Percentiles rank a stretch among this genome's conserved stretches.
These are phyloP conservation scores for Populus hybrid DNA, from an alignment of 441 rosid genomes.

Conservation along the genomic window DNA sequence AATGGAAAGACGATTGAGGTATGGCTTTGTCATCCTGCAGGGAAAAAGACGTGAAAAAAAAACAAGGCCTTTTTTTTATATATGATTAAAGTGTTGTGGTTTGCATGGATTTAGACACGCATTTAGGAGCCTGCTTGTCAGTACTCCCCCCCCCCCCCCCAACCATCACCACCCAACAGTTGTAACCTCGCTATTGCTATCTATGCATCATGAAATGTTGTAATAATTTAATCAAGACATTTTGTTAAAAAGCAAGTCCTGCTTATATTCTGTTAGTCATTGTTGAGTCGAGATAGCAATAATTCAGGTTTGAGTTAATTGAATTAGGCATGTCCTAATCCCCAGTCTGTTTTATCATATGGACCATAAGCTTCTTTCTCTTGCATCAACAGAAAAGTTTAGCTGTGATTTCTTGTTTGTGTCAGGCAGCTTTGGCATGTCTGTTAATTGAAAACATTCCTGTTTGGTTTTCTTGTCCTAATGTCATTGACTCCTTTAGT, in stretches of 20 bases:
- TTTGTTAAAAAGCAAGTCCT: background rate
- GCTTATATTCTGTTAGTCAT: background rate
- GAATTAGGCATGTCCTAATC: background rate
- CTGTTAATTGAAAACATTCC: background rate
- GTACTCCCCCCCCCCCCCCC: background rate
- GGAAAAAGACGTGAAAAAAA: background rate
- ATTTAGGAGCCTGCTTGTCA: background rate
- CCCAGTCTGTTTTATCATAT: background rate
- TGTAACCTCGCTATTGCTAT: background rate
- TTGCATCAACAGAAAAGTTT: background rate
- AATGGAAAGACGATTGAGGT: slow-evolving; percentile 96
- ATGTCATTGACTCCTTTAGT: background rate
- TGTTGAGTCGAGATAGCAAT: background rate
- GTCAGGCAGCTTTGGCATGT: background rate
- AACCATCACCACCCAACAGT: background rate
- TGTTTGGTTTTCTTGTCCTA: background rate
- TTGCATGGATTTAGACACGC: background rate
- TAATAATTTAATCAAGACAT: background rate
- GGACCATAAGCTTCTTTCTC: background rate
- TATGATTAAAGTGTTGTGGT: background rate
- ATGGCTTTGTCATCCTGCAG: slow-evolving; percentile 3
- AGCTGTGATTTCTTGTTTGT: background rate
- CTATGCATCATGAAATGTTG: background rate
- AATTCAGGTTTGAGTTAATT: background rate
- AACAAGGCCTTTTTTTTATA: background rate